Base-by-base conservation (phyloP, 2,329 filamentous ascomycete species). In the Curvularia verruculosa region DNA sequence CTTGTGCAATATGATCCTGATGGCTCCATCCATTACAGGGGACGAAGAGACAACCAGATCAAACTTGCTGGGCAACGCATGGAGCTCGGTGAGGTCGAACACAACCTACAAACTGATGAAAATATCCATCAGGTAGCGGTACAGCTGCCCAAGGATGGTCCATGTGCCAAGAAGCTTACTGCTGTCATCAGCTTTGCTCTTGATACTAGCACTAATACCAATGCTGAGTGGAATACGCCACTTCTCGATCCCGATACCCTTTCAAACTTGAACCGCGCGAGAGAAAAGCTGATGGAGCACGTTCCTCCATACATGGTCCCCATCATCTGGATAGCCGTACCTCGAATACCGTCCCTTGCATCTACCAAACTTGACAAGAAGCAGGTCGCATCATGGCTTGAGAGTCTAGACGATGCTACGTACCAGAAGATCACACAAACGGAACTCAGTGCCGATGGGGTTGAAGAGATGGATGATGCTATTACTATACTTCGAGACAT, bases 311-410 rank as follows among this genome's bases (percentile, higher is more conserved):
- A 75, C 47, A 75, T 75, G 72, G 63, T 74, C 3, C 72, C 71
- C 0, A 52, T 58, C 13, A 54, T 72, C 2, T 75, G 77, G 75
- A 66, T 73, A 60, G 76, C 77, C 3, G 68, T 80, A 31, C 63
- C 74, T 58, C 59, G 73, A 4, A 67, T 75, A 47, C 72, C 72
- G 8, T 55, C 54, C 5, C 39, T 73, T 12, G 65, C 65, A 31
- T 73, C 71, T 1, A 56, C 67, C n/a, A 75, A 75, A 52, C 52
- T 70, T 5, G 71, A 75, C 53, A 65, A 67, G 49, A 72, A 71
- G 56, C 65, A 66, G 46, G 69, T 80, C 15, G 72, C 73, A 1
- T 63, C 65, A 1, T 84, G 82, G 82, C 57, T 84, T 3, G 77
- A 79, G 21, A 67, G 64, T 39, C 72, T 79, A 61, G 72, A 78